These are phyloP conservation scores for Juglanconis juglandina DNA, from an alignment of 2,329 filamentous ascomycete genomes.

Conservation along the genomic window DNA sequence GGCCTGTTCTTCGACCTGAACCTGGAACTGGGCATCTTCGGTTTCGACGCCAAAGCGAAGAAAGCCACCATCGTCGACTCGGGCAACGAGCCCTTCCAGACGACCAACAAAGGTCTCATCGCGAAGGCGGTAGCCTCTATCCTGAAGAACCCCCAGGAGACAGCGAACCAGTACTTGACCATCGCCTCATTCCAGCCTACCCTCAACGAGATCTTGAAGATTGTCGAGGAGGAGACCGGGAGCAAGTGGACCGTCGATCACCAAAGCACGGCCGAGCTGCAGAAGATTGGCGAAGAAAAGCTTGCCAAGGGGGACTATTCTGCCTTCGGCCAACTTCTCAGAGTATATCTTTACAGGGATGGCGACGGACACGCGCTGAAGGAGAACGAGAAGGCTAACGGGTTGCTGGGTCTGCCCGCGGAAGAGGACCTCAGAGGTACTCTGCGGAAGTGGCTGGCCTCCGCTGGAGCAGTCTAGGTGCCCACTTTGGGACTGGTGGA, in stretches of 20 bases:
- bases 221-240: constrained; percentile 50
- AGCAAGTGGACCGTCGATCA: constrained; percentile 47
- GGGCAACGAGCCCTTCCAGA: constrained; percentile 49
- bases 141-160: constrained; percentile 46
- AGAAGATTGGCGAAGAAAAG: constrained; percentile 38
- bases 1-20: constrained; percentile 61
- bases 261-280: constrained; percentile 30
- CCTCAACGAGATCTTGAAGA: constrained; percentile 54
- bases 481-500: too few relatives aligned
- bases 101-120: constrained; percentile 49
- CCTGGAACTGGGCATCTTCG: constrained; percentile 46
- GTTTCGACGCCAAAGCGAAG: constrained; percentile 46
- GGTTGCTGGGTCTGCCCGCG: constrained; percentile 24
- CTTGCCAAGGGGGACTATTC: constrained; percentile 36
- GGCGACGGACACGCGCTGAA: constrained; percentile 31
- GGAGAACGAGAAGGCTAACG: constrained; percentile 21
- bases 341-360: constrained; percentile 30
- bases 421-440: constrained; percentile 19
- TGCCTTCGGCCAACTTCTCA: constrained; percentile 28
- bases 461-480: neutral
- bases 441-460: constrained; percentile 16
- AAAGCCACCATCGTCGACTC: constrained; percentile 54
- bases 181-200: constrained; percentile 54
- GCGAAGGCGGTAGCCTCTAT: constrained; percentile 49
- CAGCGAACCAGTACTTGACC: constrained; percentile 56